Percentiles rank a stretch among this genome's conserved stretches.
These are phyloP conservation scores for Saccharomyces pastorianus DNA, from an alignment of 1,139 yeast genomes.

Conservation along the genomic window DNA sequence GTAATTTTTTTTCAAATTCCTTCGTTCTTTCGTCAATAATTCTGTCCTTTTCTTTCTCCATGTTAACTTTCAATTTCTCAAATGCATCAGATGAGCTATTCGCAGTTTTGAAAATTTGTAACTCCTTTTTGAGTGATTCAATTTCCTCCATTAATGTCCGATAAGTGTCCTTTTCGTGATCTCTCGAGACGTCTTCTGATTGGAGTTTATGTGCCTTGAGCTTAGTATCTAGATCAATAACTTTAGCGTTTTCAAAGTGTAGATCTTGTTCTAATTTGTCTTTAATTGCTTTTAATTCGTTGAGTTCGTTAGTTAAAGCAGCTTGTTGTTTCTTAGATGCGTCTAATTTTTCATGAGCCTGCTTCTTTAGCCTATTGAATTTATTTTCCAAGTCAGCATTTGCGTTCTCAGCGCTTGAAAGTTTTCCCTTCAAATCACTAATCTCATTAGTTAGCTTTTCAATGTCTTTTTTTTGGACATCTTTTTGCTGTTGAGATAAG, in stretches of 20 bases:
- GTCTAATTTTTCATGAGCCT: conserved; percentile 33
- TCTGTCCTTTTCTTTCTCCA: conserved; percentile 20
- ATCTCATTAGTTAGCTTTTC: conserved; percentile 32
- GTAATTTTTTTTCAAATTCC: conserved; percentile 11
- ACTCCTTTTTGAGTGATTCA: conserved; percentile 11
- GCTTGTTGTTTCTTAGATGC: conserved; percentile 27
- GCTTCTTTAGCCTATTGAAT: conserved; percentile 24
- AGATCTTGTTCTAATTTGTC: conserved; percentile 10
- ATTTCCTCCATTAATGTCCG: conserved; percentile 12
- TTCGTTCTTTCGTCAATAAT: conserved; percentile 14
- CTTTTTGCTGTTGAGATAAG: conserved; percentile 40
- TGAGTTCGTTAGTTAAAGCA: conserved; percentile 7
- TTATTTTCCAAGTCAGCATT: conserved; percentile 26
- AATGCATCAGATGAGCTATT: conserved; percentile 6
- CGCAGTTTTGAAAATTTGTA: conserved; percentile 10
- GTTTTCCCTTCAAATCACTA: conserved; percentile 19
- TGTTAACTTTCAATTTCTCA: conserved; percentile 12
- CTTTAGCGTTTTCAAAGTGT: not conserved
- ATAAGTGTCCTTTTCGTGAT: conserved; percentile 8
- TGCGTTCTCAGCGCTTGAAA: conserved; percentile 19
- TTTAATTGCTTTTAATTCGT: conserved; percentile 11
- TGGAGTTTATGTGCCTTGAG: conserved; percentile 3
- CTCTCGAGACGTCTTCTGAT: conserved; percentile 8
- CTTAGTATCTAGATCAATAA: conserved; percentile 1
- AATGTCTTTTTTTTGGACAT: conserved; percentile 42